Base-by-base conservation (phyloP, 208 protist genomes). In the Trypanosomatidae sp. region DNA sequence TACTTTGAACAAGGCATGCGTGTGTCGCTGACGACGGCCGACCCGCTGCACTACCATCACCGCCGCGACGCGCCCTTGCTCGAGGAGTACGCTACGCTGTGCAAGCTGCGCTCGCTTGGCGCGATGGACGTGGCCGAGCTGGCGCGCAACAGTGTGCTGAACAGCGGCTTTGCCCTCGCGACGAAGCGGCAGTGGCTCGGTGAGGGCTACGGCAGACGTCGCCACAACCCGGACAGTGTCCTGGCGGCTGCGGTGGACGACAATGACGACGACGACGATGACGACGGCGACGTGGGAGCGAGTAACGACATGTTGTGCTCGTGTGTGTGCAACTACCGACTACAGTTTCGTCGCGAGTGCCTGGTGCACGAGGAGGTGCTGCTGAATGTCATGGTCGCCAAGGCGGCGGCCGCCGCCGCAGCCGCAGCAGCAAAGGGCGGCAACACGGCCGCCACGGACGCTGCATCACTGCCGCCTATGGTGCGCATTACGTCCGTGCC, bases 21-120 rank as follows among this genome's bases (percentile, higher is more conserved):
- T 32, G 94, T 99, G 5, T 97, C 94, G 1, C 72, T 99, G 18
- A 82, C 93, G 8, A 99, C 97, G 3, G 95, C 97, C 38, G 95
- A 97, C 69, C 97, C 97, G 27, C 58, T 96, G 7, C 78, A 94
- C 57, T 93, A 85, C 51, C 87, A 94, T 52, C 76, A 92, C 48
- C 77, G 77, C 44, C 28, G 55, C n/a, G 72, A 66, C 20, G 60
- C 77, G 39, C 78, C 83, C 22, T 53, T 90, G 19, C 46, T 92
- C 41, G 88, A 95, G 68, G 83, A 95, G 66, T 95, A 95, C 59
- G 72, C 81, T 5, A 92, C 82, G 15, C 54, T 91, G 37, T 71
- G 72, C 51, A 91, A 95, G 57, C 43, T 92, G 28, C 71, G 56
- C 55, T 86, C 63, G 10, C 56, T 95, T 18, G 67, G 58, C 2